Evolutionary conservation across 1,139 yeast genomes (phyloP), one percentile per base, ranked within the genome.

Genomic region (Candida tropicalis): DNA sequence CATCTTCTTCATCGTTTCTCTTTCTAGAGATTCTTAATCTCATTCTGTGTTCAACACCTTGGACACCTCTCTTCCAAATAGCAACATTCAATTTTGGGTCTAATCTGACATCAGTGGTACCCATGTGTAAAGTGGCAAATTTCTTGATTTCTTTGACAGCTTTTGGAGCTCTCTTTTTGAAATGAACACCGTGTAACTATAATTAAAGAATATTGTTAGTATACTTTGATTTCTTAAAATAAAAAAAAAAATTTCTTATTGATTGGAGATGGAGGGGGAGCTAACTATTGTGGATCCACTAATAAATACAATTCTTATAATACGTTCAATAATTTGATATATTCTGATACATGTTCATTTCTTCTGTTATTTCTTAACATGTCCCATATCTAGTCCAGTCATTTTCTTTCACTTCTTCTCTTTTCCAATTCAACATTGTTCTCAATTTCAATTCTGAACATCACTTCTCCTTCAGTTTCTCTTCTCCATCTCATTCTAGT

Each of bases 1-100:
- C 98, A 74, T 90, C 93, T 83, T 95, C 99, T 82, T 93, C 99
- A 77, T 95, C 98, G 83, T 93, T 93, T 84, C 98, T 89, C 93
- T 87, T 93, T 89, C 99, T 91, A 56, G 98, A 90, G 79, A 95
- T 91, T 82, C 97, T 91, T 75, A 95, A 84, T 83, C 99, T 90
- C 78, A 95, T 73, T 84, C 97, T 91, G 87, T 79, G 81, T 75
- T 96, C 96, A 68, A 89, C 96, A 80, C 97, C 97, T 84, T 91
- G 93, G 80, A 95, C 86, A 82, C 99, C 99, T 82, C 96, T 90
- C 78, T 89, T 87, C 99, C 99, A 95, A 79, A 95, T 82, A 73
- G 87, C 95, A 77, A 91, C 95, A 87, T 95, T 95, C 78, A 95
- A 83, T 77, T 84, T 88, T 72, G 99, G 99, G 81, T 93, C 98